A percentile compares a stretch with the other conserved stretches of the same genome.
Evolutionary conservation across 2,329 filamentous ascomycete genomes (phyloP).

Genomic region (Alternaria sp.): DNA sequence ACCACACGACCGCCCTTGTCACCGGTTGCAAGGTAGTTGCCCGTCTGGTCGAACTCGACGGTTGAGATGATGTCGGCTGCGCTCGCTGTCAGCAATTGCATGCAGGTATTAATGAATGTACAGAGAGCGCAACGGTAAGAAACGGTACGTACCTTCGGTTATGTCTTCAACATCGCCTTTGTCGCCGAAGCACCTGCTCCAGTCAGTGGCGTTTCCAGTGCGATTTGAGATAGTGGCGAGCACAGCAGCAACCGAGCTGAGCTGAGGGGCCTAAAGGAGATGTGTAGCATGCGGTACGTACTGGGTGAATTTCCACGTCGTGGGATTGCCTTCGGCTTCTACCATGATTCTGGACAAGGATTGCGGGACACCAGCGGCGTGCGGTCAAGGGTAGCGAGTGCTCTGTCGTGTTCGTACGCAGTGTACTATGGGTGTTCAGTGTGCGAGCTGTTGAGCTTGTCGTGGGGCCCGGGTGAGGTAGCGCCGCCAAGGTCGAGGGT

Average conservation of each 20-base stretch:
- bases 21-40: slow-evolving; percentile 88
- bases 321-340: slow-evolving; percentile 90
- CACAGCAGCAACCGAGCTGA: not conserved
- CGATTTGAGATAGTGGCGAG: not conserved
- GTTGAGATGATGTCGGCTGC: slow-evolving; percentile 89
- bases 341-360: slow-evolving; percentile 73
- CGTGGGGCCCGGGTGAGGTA: slow-evolving; percentile 21
- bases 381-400: slow-evolving; percentile 21
- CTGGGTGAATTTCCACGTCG: slow-evolving; percentile 99
- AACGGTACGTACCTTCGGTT: slow-evolving; percentile 75
- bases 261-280: not conserved
- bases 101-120: slow-evolving; percentile 10
- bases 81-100: slow-evolving; percentile 19
- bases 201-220: slow-evolving; percentile 28
- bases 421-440: slow-evolving; percentile 5
- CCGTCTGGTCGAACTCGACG: slow-evolving; percentile 88
- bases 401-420: slow-evolving; percentile 9
- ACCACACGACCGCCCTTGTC: slow-evolving; percentile 88
- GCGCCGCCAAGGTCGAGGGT: slow-evolving; percentile 41
- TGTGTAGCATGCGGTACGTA: slow-evolving; percentile 59
- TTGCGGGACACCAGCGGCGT: slow-evolving; percentile 10
- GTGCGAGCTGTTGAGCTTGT: slow-evolving; percentile 18
- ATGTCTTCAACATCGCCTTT: slow-evolving; percentile 99
- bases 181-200: slow-evolving; percentile 93
- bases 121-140: not conserved